phyloP scores from a whole-genome alignment of 2,329 filamentous ascomycete species.

The Mollisia scopiformis region DNA sequence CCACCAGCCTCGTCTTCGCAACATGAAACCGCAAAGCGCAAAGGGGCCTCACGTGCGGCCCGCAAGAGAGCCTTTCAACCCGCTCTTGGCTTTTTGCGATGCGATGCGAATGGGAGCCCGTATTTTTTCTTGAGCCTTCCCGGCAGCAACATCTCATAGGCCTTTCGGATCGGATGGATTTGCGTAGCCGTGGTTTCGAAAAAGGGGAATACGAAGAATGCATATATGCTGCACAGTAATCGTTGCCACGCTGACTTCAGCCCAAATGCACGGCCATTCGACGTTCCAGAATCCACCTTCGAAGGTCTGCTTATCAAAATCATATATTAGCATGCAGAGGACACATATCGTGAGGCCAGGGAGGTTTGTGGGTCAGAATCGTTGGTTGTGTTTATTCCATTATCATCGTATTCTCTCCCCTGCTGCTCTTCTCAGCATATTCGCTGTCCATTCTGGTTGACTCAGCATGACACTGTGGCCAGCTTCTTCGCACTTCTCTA shows the following conservation, averaged over 20 bases:
- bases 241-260: background rate
- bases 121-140: background rate
- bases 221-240: background rate
- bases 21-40: slow-evolving; percentile 2
- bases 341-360: background rate
- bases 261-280: background rate
- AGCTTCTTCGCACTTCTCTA: slow-evolving; percentile 28
- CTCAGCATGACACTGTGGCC: slow-evolving; percentile 28
- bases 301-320: background rate
- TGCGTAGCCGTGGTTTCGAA: background rate
- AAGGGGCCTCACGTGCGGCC: background rate
- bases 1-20: background rate
- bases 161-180: background rate
- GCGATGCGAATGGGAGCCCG: slow-evolving; percentile 1
- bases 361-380: background rate
- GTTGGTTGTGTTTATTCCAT: background rate
- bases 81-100: slow-evolving; percentile 6
- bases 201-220: background rate
- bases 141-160: background rate
- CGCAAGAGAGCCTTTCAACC: background rate
- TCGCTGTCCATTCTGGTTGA: slow-evolving; percentile 23
- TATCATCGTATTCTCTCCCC: slow-evolving; percentile 14
- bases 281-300: background rate
- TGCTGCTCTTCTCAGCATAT: slow-evolving; percentile 22
- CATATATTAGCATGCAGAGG: background rate